Conservation (phyloP, 2,329 filamentous ascomycete genomes). For the Alternaria incomplexa region DNA sequence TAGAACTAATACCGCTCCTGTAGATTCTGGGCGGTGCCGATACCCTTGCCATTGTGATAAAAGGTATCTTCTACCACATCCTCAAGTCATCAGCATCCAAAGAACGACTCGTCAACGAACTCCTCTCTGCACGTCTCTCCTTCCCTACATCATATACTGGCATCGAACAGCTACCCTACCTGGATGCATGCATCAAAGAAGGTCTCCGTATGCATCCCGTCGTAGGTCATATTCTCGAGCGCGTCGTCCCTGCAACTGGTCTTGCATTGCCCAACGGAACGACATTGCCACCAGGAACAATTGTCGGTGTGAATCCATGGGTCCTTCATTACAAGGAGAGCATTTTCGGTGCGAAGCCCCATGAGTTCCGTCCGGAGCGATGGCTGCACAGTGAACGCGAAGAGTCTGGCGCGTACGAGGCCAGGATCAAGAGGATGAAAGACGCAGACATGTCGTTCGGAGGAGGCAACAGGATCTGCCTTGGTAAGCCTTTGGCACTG, state of each 20-base stretch:
- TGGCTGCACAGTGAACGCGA: conserved; percentile 40
- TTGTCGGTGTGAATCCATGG: conserved; percentile 44
- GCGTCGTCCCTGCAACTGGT: conserved; percentile 34
- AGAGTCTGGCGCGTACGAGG: conserved; percentile 18
- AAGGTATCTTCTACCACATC: conserved; percentile 35
- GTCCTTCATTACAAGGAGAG: conserved; percentile 27
- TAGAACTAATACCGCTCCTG: not conserved
- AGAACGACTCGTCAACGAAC: conserved; percentile 29
- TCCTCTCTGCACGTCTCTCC: conserved; percentile 23
- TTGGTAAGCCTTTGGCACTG: conserved; percentile 36
- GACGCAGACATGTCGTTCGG: conserved; percentile 41
- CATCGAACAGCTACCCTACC: conserved; percentile 48
- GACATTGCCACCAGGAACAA: conserved; percentile 36
- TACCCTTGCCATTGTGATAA: conserved; percentile 33
- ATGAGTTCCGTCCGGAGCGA: conserved; percentile 36
- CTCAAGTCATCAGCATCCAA: conserved; percentile 28
- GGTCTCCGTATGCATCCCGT: conserved; percentile 53
- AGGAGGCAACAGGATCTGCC: conserved; percentile 36
- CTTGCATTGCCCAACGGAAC: conserved; percentile 27
- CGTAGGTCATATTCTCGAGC: conserved; percentile 40
- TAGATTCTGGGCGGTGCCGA: conserved; percentile 42
- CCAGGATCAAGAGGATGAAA: conserved; percentile 41
- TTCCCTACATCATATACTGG: conserved; percentile 24
- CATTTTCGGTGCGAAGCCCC: conserved; percentile 26
- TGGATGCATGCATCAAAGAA: conserved; percentile 57